Percentiles rank a stretch among this genome's conserved stretches.
These are phyloP conservation scores for Herpetomonas tarakana DNA, from an alignment of 208 protist genomes.

Conservation along the genomic window DNA sequence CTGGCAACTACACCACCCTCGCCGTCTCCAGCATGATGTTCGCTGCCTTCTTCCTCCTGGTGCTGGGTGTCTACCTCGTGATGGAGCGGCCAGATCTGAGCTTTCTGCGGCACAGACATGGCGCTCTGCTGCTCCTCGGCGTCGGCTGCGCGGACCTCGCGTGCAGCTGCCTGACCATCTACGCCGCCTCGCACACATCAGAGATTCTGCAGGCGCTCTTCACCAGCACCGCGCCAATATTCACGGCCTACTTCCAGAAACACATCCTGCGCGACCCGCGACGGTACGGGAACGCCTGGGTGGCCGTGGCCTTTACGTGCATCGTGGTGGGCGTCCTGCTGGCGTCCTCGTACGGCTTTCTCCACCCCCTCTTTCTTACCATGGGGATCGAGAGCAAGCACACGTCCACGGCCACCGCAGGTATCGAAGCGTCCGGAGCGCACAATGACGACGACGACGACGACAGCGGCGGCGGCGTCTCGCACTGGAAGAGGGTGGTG, in stretches of 20 bases:
- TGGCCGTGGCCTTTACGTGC: slow-evolving; percentile 31
- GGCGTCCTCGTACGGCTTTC: slow-evolving; percentile 32
- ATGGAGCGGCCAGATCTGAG: slow-evolving; percentile 47
- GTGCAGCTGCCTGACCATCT: slow-evolving; percentile 52
- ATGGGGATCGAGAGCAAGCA: slow-evolving; percentile 40
- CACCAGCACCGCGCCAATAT: slow-evolving; percentile 41
- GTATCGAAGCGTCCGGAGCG: not conserved
- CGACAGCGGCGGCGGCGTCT: not conserved
- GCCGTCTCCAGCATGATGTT: slow-evolving; percentile 64
- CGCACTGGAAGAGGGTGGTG: not conserved
- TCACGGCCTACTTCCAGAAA: slow-evolving; percentile 48
- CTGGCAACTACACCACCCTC: slow-evolving; percentile 80
- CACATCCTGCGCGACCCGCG: slow-evolving; percentile 41
- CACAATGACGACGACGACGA: not conserved
- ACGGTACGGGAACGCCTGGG: slow-evolving; percentile 29
- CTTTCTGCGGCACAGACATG: slow-evolving; percentile 27
- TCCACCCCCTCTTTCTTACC: slow-evolving; percentile 76
- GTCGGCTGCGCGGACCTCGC: slow-evolving; percentile 41
- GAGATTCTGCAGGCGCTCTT: slow-evolving; percentile 65
- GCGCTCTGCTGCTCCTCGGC: slow-evolving; percentile 29
- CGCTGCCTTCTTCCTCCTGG: slow-evolving; percentile 55
- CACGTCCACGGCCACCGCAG: not conserved
- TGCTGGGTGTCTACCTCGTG: slow-evolving; percentile 45
- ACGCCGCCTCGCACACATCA: slow-evolving; percentile 52
- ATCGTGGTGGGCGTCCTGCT: slow-evolving; percentile 40